Conservation (phyloP, 371 early-diverging fungal species). For the Mucor sp. region DNA sequence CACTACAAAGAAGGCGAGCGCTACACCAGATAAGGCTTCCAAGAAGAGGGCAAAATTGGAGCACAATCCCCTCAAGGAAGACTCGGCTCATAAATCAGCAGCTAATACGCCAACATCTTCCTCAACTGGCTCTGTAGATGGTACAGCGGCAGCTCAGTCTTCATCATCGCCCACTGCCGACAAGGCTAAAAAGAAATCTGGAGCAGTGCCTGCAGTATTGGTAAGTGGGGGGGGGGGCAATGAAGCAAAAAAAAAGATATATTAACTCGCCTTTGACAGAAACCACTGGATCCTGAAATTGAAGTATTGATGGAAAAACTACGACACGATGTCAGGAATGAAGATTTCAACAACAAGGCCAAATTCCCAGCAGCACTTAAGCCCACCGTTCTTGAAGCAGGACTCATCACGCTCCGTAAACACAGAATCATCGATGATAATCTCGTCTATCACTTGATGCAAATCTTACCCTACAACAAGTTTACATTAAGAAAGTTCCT, state of each 20-base stretch:
- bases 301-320: constrained; percentile 30
- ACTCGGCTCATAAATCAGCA: background rate
- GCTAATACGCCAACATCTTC: background rate
- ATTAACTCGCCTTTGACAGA: constrained; percentile 11
- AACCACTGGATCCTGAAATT: constrained; percentile 35
- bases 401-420: constrained; percentile 39
- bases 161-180: background rate
- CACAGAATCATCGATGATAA: constrained; percentile 41
- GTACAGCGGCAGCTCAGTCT: background rate
- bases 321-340: constrained; percentile 26
- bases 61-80: background rate
- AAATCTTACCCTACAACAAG: constrained; percentile 53
- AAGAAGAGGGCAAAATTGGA: constrained; percentile 15
- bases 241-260: background rate
- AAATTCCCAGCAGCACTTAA: constrained; percentile 50
- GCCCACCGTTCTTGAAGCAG: constrained; percentile 47
- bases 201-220: background rate
- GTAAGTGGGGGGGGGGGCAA: background rate
- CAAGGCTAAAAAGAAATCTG: background rate
- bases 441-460: constrained; percentile 48
- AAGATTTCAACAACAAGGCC: constrained; percentile 44
- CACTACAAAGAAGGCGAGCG: background rate
- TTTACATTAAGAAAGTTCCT: constrained; percentile 54
- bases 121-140: background rate
- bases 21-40: constrained; percentile 3